Evolutionary conservation across 768 basidiomycete genomes (phyloP).

Genomic region (Mycena crocata): DNA sequence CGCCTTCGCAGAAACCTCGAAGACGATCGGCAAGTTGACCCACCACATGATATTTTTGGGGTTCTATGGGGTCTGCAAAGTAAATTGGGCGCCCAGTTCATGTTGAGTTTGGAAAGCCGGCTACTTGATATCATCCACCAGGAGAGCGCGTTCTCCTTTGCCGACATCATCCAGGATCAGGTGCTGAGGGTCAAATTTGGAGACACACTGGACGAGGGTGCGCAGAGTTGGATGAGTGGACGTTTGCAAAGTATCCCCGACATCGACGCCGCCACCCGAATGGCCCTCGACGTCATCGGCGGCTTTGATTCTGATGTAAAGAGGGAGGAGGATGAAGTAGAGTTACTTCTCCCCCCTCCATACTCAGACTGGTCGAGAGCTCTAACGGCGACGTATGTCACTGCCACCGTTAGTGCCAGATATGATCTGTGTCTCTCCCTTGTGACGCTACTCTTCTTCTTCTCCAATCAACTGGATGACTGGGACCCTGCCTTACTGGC

Average conservation of each 20-base stretch:
- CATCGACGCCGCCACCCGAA: slow-evolving; percentile 65
- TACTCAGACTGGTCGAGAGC: slow-evolving; percentile 72
- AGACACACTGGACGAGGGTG: slow-evolving; percentile 69
- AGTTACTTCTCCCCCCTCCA: slow-evolving; percentile 62
- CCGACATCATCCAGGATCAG: slow-evolving; percentile 79
- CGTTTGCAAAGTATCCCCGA: slow-evolving; percentile 68
- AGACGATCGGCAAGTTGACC: slow-evolving; percentile 55
- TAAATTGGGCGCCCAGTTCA: slow-evolving; percentile 68
- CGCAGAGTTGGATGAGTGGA: slow-evolving; percentile 69
- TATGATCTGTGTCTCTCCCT: slow-evolving; percentile 80
- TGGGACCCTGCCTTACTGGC: slow-evolving; percentile 76
- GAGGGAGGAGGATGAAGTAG: slow-evolving; percentile 79
- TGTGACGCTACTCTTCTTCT: slow-evolving; percentile 76
- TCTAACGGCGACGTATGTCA: slow-evolving; percentile 71
- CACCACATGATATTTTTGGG: slow-evolving; percentile 67
- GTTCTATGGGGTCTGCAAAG: slow-evolving; percentile 72
- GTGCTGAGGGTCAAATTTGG: slow-evolving; percentile 63
- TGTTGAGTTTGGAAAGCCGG: slow-evolving; percentile 68
- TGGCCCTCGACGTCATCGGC: slow-evolving; percentile 76
- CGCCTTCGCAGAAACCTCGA: slow-evolving; percentile 63
- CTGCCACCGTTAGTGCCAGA: slow-evolving; percentile 73
- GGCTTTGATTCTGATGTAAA: slow-evolving; percentile 80
- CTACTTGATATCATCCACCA: slow-evolving; percentile 77
- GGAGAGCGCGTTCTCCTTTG: slow-evolving; percentile 81
- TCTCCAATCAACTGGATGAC: slow-evolving; percentile 68